These are phyloP conservation scores for Pseudogymnoascus sp. DNA, from an alignment of 2,329 filamentous ascomycete genomes.

Conservation along the genomic window DNA sequence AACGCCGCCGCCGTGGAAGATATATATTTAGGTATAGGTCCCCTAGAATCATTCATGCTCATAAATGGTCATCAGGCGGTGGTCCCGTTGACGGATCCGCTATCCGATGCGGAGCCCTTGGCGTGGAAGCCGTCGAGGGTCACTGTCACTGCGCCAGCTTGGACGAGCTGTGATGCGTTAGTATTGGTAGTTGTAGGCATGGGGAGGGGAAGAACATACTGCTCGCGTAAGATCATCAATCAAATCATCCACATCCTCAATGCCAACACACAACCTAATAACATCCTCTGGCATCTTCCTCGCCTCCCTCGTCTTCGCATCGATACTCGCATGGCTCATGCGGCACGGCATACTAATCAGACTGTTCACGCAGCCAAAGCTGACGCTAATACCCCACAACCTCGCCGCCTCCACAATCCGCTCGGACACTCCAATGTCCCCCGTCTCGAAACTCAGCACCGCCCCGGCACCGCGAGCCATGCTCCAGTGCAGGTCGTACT, in stretches of 20 bases:
- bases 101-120: conserved; percentile 2
- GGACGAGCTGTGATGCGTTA: conserved; percentile 59
- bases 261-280: conserved; percentile 90
- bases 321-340: conserved; percentile 98
- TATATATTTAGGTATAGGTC: conserved; percentile 5
- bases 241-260: conserved; percentile 85
- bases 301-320: conserved; percentile 84
- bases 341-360: conserved; percentile 99
- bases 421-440: conserved; percentile 74
- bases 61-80: not conserved
- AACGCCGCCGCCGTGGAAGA: not conserved
- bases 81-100: not conserved
- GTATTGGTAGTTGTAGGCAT: not conserved
- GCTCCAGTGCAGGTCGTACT: conserved; percentile 92
- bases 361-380: conserved; percentile 96
- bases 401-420: conserved; percentile 89
- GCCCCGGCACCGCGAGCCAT: conserved; percentile 92
- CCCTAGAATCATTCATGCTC: not conserved
- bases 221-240: conserved; percentile 89
- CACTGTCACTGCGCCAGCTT: conserved; percentile 87
- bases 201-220: conserved; percentile 48
- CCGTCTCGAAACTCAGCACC: conserved; percentile 93
- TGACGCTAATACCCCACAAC: conserved; percentile 92
- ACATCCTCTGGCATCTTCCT: conserved; percentile 94
- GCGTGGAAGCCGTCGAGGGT: conserved; percentile 78